These are phyloP conservation scores for Luzula sylvatica DNA, from an alignment of 176 grass and related monocot species.

Conservation along the genomic window DNA sequence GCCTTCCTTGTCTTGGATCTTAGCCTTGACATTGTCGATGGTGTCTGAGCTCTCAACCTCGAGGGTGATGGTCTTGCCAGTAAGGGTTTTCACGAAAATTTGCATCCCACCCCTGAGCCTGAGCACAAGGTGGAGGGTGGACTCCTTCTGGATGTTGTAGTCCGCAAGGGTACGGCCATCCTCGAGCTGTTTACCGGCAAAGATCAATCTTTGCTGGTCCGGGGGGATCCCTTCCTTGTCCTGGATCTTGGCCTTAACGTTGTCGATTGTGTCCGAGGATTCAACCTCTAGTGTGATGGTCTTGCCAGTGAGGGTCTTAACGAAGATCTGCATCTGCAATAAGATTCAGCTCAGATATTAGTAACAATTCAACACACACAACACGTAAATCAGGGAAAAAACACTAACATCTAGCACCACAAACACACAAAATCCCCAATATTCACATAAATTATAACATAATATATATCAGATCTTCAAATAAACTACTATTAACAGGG, in stretches of 20 bases:
- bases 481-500: no score
- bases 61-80: conserved; percentile 36
- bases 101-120: conserved; percentile 46
- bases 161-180: conserved; percentile 48
- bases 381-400: no score
- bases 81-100: conserved; percentile 39
- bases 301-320: conserved; percentile 33
- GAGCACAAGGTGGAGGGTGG: conserved; percentile 44
- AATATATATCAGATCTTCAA: no score
- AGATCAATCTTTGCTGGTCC: conserved; percentile 48
- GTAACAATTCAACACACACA: no score
- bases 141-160: conserved; percentile 76
- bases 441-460: no score
- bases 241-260: conserved; percentile 60
- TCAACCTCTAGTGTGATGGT: conserved; percentile 29
- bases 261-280: conserved; percentile 32
- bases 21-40: conserved; percentile 56
- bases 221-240: conserved; percentile 69
- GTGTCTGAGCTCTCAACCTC: conserved; percentile 46
- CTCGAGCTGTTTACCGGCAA: conserved; percentile 51
- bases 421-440: no score
- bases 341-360: no score
- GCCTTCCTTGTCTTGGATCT: conserved; percentile 85
- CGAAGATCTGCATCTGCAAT: conserved; percentile 32
- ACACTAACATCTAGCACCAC: no score